phyloP scores from a whole-genome alignment of 257 asterid genomes.

The Solanum sitiens region DNA sequence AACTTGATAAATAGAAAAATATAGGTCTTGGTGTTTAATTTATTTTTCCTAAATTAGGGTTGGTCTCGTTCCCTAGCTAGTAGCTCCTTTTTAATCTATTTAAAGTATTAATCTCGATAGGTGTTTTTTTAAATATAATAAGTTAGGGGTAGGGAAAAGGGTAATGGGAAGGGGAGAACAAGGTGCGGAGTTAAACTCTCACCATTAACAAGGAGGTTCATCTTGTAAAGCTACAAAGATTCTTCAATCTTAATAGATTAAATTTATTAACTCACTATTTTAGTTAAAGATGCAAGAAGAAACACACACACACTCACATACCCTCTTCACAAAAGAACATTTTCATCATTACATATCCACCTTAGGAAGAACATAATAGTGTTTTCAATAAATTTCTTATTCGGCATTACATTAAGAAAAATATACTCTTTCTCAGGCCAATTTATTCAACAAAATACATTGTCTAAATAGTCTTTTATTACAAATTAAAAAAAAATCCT shows the following conservation, averaged over 20 bases:
- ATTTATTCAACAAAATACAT: too few species aligned
- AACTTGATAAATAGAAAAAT: too few species aligned
- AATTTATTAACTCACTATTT: background rate
- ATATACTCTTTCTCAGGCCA: too few species aligned
- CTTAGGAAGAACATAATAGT: background rate
- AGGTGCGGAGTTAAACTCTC: background rate
- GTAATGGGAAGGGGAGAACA: too few species aligned
- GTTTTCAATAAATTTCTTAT: too few species aligned
- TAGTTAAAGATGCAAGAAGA: background rate
- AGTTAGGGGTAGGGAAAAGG: background rate
- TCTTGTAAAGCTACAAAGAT: too few species aligned
- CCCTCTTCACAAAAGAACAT: background rate
- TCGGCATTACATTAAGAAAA: background rate
- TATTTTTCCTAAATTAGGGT: background rate
- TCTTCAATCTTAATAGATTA: background rate
- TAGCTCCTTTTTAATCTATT: background rate
- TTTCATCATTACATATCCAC: background rate
- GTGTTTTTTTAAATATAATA: too few species aligned
- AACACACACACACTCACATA: background rate
- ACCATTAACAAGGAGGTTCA: too few species aligned
- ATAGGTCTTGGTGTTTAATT: background rate
- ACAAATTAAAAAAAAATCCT: too few species aligned
- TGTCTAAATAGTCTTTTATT: background rate
- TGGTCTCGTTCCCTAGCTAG: background rate
- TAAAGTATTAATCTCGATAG: too few species aligned